Percentiles rank a stretch among this genome's conserved stretches.
Conservation (phyloP, 176 grass and related monocot species). For the Pontederia paniculata region DNA sequence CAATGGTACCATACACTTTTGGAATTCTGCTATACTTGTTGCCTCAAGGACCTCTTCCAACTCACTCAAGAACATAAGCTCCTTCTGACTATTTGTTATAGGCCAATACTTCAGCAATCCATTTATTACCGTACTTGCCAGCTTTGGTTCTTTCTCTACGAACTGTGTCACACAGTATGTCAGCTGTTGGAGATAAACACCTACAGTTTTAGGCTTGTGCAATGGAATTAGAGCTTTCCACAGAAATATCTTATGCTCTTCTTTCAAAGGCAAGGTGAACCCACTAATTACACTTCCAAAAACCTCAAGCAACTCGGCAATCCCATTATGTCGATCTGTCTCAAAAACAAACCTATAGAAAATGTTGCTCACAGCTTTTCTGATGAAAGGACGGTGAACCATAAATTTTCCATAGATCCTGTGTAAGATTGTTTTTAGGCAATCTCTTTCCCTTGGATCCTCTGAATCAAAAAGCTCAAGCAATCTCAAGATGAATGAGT, state of each 20-base stretch:
- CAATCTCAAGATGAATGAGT: slow-evolving; percentile 52
- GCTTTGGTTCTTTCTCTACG: slow-evolving; percentile 89
- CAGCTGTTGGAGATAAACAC: slow-evolving; percentile 86
- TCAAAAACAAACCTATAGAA: slow-evolving; percentile 92
- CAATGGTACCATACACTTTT: slow-evolving; percentile 94
- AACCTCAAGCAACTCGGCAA: slow-evolving; percentile 87
- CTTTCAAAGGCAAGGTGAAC: slow-evolving; percentile 80
- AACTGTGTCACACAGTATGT: slow-evolving; percentile 90
- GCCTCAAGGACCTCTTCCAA: slow-evolving; percentile 88
- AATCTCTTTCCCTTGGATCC: slow-evolving; percentile 82
- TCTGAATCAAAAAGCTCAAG: slow-evolving; percentile 91
- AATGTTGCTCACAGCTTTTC: slow-evolving; percentile 82
- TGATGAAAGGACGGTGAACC: slow-evolving; percentile 90
- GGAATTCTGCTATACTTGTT: slow-evolving; percentile 58
- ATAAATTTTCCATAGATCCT: slow-evolving; percentile 94
- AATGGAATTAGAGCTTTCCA: slow-evolving; percentile 68
- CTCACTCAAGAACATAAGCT: slow-evolving; percentile 96
- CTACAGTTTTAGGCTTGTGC: slow-evolving; percentile 77
- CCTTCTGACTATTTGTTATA: slow-evolving; percentile 88
- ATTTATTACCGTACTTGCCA: slow-evolving; percentile 47
- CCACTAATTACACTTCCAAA: slow-evolving; percentile 92
- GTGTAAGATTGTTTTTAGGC: slow-evolving; percentile 86
- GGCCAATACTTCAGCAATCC: slow-evolving; percentile 94
- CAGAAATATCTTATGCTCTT: slow-evolving; percentile 92
- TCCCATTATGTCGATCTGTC: slow-evolving; percentile 71